Evolutionary conservation across 768 basidiomycete genomes (phyloP).

Genomic region (Suillus bovinus): DNA sequence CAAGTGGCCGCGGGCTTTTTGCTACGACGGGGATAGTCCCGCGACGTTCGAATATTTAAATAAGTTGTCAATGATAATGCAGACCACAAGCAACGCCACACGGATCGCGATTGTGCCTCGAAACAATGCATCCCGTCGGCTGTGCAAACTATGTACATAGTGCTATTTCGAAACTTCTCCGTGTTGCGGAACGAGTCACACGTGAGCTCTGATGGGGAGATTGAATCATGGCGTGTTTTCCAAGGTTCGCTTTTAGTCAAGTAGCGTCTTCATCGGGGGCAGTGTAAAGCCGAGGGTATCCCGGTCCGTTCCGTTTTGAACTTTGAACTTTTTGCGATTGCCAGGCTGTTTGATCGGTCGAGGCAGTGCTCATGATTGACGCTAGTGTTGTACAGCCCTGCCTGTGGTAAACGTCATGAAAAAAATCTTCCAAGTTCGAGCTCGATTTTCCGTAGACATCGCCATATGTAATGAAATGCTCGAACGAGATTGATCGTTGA

Average conservation of each 20-base stretch:
- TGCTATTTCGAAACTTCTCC: background rate
- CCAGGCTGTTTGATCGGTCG: background rate
- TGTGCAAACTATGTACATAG: background rate
- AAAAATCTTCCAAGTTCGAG: background rate
- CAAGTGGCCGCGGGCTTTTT: background rate
- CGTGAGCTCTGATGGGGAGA: no score
- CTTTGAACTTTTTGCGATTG: constrained; percentile 3
- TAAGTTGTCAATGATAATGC: background rate
- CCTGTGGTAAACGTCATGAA: background rate
- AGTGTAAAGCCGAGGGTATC: constrained; percentile 2
- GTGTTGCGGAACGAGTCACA: background rate
- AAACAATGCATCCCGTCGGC: background rate
- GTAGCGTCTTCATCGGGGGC: constrained; percentile 7
- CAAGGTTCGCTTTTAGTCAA: background rate
- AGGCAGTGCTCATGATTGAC: constrained; percentile 3
- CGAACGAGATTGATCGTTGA: background rate
- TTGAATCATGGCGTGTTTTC: constrained; percentile 3
- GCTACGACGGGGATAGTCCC: background rate
- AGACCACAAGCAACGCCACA: background rate
- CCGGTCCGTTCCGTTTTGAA: background rate
- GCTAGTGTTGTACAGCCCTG: background rate
- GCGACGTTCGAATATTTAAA: background rate
- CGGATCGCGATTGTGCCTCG: constrained; percentile 2
- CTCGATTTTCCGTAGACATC: background rate
- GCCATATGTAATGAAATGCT: background rate